Evolutionary conservation across 2,329 filamentous ascomycete genomes (phyloP).

Genomic region (Colletotrichum destructivum): DNA sequence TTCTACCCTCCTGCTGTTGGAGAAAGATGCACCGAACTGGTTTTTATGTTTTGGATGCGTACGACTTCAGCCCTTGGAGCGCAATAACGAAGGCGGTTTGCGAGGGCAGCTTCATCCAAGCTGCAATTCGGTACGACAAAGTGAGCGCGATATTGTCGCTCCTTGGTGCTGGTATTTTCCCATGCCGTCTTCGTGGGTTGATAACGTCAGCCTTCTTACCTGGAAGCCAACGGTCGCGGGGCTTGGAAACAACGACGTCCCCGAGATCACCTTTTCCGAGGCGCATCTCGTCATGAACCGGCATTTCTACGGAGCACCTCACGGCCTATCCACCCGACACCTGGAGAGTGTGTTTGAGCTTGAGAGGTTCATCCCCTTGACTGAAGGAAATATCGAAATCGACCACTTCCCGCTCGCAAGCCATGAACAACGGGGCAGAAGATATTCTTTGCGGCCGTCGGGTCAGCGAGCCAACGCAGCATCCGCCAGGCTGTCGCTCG

Average conservation of each 20-base stretch:
- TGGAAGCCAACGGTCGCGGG: background rate
- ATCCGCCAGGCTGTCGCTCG: too few species aligned
- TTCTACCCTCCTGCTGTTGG: background rate
- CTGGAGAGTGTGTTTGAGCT: background rate
- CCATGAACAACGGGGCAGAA: background rate
- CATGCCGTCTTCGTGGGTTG: background rate
- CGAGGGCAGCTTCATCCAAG: constrained; percentile 8
- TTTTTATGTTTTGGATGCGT: constrained; percentile 11
- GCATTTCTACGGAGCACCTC: background rate
- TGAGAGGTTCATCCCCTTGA: background rate
- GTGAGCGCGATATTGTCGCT: background rate
- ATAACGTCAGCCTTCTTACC: background rate
- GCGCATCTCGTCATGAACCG: constrained; percentile 17
- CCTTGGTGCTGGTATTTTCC: background rate
- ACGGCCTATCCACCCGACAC: background rate
- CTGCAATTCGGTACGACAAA: background rate
- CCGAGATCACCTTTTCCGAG: constrained; percentile 1
- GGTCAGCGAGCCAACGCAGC: too few species aligned
- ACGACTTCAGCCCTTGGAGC: background rate
- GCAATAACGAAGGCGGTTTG: background rate
- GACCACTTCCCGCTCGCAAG: background rate
- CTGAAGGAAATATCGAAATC: background rate
- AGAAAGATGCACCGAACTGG: background rate
- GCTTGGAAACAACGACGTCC: background rate
- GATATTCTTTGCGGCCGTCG: background rate